These are phyloP conservation scores for Gamarada debralockiae DNA, from an alignment of 495 filamentous ascomycete genomes.

Conservation along the genomic window DNA sequence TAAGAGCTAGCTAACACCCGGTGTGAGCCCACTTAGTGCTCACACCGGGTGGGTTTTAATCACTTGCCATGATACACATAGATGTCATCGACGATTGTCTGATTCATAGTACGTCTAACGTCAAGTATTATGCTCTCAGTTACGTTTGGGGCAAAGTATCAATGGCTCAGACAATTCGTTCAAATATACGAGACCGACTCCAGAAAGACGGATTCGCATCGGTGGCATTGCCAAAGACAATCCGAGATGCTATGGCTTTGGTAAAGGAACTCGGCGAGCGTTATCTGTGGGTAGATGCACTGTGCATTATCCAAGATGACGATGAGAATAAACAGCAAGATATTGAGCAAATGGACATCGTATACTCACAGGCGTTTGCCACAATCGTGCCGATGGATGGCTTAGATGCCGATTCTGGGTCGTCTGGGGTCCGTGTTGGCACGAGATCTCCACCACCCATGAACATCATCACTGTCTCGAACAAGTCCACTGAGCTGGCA, in stretches of 20 bases:
- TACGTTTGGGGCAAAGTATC: neutral
- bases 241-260: neutral
- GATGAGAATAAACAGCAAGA: neutral
- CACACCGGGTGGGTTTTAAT: too few relatives aligned
- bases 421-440: too few relatives aligned
- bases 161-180: neutral
- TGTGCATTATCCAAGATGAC: constrained; percentile 17
- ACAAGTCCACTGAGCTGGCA: too few relatives aligned
- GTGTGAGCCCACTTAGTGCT: too few relatives aligned
- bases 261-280: constrained; percentile 1
- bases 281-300: constrained; percentile 17
- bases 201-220: neutral
- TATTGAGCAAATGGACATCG: neutral
- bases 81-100: too few relatives aligned
- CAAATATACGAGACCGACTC: neutral
- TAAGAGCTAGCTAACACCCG: too few relatives aligned
- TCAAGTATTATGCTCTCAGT: neutral
- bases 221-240: neutral
- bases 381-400: neutral
- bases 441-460: too few relatives aligned
- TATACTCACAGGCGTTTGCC: neutral
- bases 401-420: too few relatives aligned
- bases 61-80: too few relatives aligned
- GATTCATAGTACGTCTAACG: too few relatives aligned
- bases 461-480: too few relatives aligned